Base-by-base conservation (phyloP, 768 basidiomycete genomes). In the Boletus subparvulus region DNA sequence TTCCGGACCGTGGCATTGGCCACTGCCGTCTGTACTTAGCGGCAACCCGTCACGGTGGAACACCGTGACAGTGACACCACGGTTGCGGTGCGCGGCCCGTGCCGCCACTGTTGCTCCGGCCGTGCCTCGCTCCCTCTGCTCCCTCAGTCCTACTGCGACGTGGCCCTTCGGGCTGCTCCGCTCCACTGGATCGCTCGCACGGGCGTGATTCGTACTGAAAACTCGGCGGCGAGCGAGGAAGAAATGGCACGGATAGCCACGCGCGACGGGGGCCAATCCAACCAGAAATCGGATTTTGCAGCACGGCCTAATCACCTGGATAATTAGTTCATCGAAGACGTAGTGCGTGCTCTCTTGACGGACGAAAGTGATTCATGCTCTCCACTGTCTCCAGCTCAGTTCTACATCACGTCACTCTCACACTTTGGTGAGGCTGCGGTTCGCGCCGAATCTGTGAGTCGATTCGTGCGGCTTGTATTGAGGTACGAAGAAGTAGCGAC, bases 251-350 rank as follows among this genome's bases (percentile, higher is more conserved):
- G 85, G 32, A 68, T 77, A 55, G 63, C 71, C n/a, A 71, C 72
- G n/a, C 71, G 64, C 85, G 26, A 28, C 26, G 26, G 26, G 26
- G 26, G 26, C 26, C 26, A 84, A 50, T 81, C 84, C 21, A 64
- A 64, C 16, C 72, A 77, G 42, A 86, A 80, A 63, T 74, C 75
- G 13, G 87, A 88, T 55, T 80, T 78, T 48, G 66, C 75, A 8
- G 78, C 78, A 46, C 89, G 83, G 55, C 65, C 77, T 17, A 86
- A 89, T 61, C 81, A 75, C 51, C 76, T 83, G 7, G 95, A 98
- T 62, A 91, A 86, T 65, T 61, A 88, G 16, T 98, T 98, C 73
- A 91, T 98, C 61, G 95, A 98, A 50, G 96, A 98, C 65, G 94
- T 96, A 65, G 69, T 21, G 2, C 21, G 92, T 62, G 11, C 40